Base-by-base conservation (phyloP, 257 asterid genomes). In the Craterostigma plantagineum region DNA sequence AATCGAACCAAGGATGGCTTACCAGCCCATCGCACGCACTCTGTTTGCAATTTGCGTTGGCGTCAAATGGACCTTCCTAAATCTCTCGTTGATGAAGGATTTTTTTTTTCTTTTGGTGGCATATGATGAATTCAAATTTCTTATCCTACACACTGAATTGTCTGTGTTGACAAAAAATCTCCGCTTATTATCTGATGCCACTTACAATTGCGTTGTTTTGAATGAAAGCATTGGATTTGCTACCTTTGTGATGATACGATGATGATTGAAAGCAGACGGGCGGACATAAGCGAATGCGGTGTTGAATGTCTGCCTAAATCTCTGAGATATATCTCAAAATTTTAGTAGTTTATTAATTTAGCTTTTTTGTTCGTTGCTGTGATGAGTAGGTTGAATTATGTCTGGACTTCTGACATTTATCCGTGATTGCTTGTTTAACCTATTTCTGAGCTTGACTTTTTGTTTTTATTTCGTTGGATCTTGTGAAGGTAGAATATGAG, bases 221-320 rank as follows among this genome's bases (percentile, higher is more conserved):
- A 2, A 6, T 23, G 30, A 2, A 23, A 23, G 6, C 6, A 2
- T 23, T 23, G 30, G 30, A 6, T 23, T 23, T 23, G 30, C 6
- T 12, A 8, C 11, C 34, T n/a, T n/a, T 8, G 2, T 55, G n/a
- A n/a, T n/a, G n/a, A n/a, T n/a, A n/a, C 74, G 12, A 43, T 70
- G 79, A 71, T 61, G 78, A 58, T 55, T 63, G 39, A 49, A 52
- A 54, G 78, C 81, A 45, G 87, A 72, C 76, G 87, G 81, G 81
- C 81, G 87, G 87, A 57, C 81, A 11, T 81, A 76, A 61, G 14
- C 63, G 72, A 81, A 76, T 72, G 87, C 76, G 66, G 34, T 72
- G 87, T 56, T 45, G 87, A 76, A 10, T 72, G 81, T 76, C 87
- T 69, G 81, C 71, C n/a, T n/a, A 18, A 18, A 60, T 66, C n/a